A percentile compares a stretch with the other conserved stretches of the same genome.
These are phyloP conservation scores for Byssothecium circinans DNA, from an alignment of 2,329 filamentous ascomycete species.

Conservation along the genomic window DNA sequence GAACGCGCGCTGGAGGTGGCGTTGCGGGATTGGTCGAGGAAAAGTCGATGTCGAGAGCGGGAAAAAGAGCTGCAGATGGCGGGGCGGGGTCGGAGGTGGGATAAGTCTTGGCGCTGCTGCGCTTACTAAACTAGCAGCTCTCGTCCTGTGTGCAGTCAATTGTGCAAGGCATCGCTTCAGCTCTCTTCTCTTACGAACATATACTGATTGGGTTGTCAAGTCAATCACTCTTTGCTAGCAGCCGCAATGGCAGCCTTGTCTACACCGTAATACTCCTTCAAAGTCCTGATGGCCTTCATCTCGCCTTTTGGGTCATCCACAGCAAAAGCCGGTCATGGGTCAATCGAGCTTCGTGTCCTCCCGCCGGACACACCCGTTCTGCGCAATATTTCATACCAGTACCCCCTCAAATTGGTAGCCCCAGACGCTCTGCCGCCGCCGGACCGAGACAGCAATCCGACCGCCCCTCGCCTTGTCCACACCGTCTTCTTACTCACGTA, in stretches of 20 bases:
- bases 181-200: too few relatives aligned
- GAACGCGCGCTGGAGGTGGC: conserved; percentile 18
- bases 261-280: too few relatives aligned
- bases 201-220: too few relatives aligned
- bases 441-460: conserved; percentile 23
- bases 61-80: conserved; percentile 1
- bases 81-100: conserved; percentile 4
- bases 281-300: conserved; percentile 32
- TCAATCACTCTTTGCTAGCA: too few relatives aligned
- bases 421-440: conserved; percentile 67
- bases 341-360: conserved; percentile 71
- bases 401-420: conserved; percentile 90
- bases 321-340: conserved; percentile 75
- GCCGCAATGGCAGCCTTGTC: too few relatives aligned
- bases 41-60: background rate
- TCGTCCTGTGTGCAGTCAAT: too few relatives aligned
- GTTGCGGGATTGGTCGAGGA: background rate
- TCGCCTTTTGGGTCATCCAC: conserved; percentile 79
- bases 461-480: conserved; percentile 58
- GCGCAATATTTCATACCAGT: conserved; percentile 80
- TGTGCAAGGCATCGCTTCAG: too few relatives aligned
- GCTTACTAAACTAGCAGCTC: background rate
- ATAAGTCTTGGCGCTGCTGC: background rate
- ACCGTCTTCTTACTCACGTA: conserved; percentile 91
- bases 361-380: conserved; percentile 73